Evolutionary conservation across 2,329 filamentous ascomycete genomes (phyloP).

Genomic region (Dryadomyces quercus-mongolicae): DNA sequence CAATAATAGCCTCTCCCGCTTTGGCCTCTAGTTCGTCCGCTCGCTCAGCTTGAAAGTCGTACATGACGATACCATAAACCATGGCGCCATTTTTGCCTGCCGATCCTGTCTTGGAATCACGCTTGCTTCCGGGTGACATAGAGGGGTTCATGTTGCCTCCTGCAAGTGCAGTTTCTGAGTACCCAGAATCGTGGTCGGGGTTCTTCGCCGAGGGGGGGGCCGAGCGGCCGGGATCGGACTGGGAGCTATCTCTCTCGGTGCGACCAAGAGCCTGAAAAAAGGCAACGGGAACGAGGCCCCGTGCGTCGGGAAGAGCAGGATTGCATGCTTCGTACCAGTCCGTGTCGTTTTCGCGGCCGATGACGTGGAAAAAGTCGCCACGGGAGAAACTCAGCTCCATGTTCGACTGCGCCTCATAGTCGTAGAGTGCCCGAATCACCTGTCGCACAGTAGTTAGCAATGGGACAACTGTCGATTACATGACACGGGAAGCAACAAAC

Average conservation of each 20-base stretch:
- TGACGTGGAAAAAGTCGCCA: conserved; percentile 97
- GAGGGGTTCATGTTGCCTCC: conserved; percentile 6
- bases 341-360: conserved; percentile 82
- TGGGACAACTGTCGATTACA: neutral
- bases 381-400: conserved; percentile 85
- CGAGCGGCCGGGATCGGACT: conserved; percentile 45
- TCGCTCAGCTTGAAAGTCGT: conserved; percentile 88
- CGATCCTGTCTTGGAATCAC: conserved; percentile 30
- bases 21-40: conserved; percentile 96
- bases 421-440: conserved; percentile 96
- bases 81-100: conserved; percentile 57
- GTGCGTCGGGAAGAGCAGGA: conserved; percentile 71
- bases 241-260: conserved; percentile 78
- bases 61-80: conserved; percentile 95
- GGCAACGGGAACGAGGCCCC: conserved; percentile 83
- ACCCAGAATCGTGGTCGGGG: conserved; percentile 83
- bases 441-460: conserved; percentile 22
- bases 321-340: conserved; percentile 99
- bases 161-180: conserved; percentile 44
- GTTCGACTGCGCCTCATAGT: conserved; percentile 65
- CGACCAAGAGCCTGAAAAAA: conserved; percentile 91
- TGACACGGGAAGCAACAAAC: conserved; percentile 33
- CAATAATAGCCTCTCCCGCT: conserved; percentile 90
- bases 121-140: conserved; percentile 24
- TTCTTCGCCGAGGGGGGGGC: conserved; percentile 38